phyloP scores from a whole-genome alignment of 176 grass and related monocot species.

The Rhipidocladum racemiflorum region DNA sequence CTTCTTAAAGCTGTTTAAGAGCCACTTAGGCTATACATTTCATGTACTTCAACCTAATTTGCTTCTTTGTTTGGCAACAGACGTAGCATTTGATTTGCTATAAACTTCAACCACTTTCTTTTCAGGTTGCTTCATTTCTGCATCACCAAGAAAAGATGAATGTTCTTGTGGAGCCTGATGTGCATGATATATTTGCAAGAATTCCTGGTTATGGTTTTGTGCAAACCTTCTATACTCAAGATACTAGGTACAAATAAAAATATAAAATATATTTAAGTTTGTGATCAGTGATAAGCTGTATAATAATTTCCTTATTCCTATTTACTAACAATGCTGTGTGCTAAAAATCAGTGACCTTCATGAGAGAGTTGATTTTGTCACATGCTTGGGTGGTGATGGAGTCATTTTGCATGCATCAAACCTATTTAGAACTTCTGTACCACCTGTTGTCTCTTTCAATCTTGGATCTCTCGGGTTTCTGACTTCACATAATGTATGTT shows the following conservation, averaged over 20 bases:
- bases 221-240: conserved; percentile 96
- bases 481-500: conserved; percentile 86
- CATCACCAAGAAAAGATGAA: conserved; percentile 98
- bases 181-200: conserved; percentile 98
- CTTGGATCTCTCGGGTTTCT: conserved; percentile 97
- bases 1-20: conserved; percentile 9
- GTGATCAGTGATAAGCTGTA: not conserved
- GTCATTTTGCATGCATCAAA: conserved; percentile 97
- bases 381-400: conserved; percentile 98
- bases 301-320: conserved; percentile 30
- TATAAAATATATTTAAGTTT: conserved; percentile 13
- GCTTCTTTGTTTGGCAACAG: conserved; percentile 2
- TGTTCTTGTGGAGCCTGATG: conserved; percentile 99
- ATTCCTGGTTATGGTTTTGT: conserved; percentile 99
- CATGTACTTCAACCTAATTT: conserved; percentile 20
- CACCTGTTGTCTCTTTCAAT: conserved; percentile 96
- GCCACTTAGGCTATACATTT: not conserved
- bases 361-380: conserved; percentile 98
- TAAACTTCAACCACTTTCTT: conserved; percentile 19
- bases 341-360: conserved; percentile 76
- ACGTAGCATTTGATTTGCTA: conserved; percentile 6
- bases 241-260: conserved; percentile 65
- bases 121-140: conserved; percentile 80
- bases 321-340: conserved; percentile 32
- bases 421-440: conserved; percentile 90